Evolutionary conservation across 345 rosid genomes (phyloP).

Genomic region (Murraya paniculata): DNA sequence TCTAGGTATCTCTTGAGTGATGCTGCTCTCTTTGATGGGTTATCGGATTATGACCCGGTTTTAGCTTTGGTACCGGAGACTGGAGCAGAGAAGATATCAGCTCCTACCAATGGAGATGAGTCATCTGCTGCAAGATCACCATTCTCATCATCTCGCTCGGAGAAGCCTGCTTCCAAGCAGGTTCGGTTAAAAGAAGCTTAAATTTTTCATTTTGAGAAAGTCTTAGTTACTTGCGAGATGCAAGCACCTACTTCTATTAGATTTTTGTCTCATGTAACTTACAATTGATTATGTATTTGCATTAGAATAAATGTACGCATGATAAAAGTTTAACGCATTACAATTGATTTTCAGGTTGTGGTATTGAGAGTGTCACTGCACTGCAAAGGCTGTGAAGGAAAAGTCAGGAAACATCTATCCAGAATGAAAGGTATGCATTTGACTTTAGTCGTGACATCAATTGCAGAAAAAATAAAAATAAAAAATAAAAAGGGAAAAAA

Average conservation of each 20-base stretch:
- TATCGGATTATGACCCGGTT: constrained; percentile 42
- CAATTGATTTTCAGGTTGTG: constrained; percentile 52
- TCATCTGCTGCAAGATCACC: constrained; percentile 30
- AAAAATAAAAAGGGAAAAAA: background rate
- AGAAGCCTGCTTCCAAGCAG: constrained; percentile 53
- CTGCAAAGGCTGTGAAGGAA: constrained; percentile 89
- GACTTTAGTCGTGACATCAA: background rate
- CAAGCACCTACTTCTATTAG: too few relatives aligned
- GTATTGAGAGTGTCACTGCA: constrained; percentile 89
- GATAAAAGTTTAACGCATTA: too few relatives aligned
- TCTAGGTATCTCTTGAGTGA: constrained; percentile 70
- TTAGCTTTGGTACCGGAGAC: constrained; percentile 26
- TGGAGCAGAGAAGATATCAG: constrained; percentile 22
- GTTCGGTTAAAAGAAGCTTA: constrained; percentile 19
- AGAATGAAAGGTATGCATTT: constrained; percentile 71
- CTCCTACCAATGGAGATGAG: constrained; percentile 12
- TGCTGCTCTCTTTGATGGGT: constrained; percentile 31
- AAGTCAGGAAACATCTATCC: constrained; percentile 83
- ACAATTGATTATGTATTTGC: too few relatives aligned
- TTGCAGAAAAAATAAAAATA: background rate
- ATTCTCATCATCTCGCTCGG: constrained; percentile 31
- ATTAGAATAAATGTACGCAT: too few relatives aligned
- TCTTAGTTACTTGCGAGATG: too few relatives aligned
- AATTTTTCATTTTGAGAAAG: too few relatives aligned
- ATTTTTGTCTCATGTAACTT: too few relatives aligned